Percentiles rank a stretch among this genome's conserved stretches.
Evolutionary conservation across 148 eudicot genomes (phyloP).

Genomic region (Cornus florida): DNA sequence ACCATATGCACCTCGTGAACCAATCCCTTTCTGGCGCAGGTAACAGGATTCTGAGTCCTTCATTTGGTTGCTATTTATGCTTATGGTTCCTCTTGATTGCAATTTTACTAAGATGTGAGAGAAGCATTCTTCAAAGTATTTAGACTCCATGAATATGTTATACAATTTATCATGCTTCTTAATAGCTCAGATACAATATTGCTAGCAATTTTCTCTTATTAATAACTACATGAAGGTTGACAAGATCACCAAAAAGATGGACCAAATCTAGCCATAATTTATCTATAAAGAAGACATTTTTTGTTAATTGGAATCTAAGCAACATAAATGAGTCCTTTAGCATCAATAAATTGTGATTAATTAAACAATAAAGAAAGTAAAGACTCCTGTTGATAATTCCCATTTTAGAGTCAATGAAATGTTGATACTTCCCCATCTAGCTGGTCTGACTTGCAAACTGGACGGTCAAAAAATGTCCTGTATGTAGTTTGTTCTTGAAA

Average conservation of each 20-base stretch:
- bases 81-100: not conserved
- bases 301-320: not conserved
- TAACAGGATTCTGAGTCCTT: slow-evolving; percentile 24
- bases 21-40: slow-evolving; percentile 77
- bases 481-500: not conserved
- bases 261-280: too few species aligned
- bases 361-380: not conserved
- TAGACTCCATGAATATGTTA: not conserved
- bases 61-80: not conserved
- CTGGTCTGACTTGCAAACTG: not conserved
- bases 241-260: not conserved
- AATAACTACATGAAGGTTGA: not conserved
- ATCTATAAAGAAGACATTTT: too few species aligned
- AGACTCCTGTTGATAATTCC: not conserved
- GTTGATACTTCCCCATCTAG: not conserved
- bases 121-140: not conserved
- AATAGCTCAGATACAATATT: not conserved
- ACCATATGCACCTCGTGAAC: slow-evolving; percentile 82
- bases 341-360: not conserved
- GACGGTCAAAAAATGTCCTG: not conserved
- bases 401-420: not conserved
- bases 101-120: not conserved
- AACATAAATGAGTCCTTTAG: not conserved
- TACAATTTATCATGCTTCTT: not conserved
- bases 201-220: not conserved